Conservation (phyloP, 2,329 filamentous ascomycete genomes). For the Rugonectria rugulosa region DNA sequence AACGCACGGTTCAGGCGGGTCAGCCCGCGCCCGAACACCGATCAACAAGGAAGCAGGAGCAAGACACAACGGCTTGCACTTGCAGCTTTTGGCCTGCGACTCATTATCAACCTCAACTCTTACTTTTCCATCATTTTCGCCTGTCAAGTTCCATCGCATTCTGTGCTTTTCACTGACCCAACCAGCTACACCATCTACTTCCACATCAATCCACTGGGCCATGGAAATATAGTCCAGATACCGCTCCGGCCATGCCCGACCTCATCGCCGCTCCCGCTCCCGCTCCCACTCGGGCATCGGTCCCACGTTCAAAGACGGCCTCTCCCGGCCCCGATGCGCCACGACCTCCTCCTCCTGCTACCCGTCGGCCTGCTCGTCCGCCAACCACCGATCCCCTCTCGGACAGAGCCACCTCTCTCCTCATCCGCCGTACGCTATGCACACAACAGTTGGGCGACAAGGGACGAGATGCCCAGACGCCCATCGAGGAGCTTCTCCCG, state of each 20-base stretch:
- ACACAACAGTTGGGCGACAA: constrained; percentile 71
- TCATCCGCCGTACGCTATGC: constrained; percentile 86
- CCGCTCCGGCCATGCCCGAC: constrained; percentile 41
- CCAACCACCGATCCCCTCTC: constrained; percentile 63
- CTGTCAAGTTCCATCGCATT: background rate
- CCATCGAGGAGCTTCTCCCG: constrained; percentile 84
- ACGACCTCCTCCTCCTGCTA: constrained; percentile 36
- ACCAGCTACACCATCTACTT: constrained; percentile 1
- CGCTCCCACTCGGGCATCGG: constrained; percentile 30
- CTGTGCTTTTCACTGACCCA: constrained; percentile 9
- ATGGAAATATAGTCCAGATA: constrained; percentile 34
- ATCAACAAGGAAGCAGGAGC: constrained; percentile 24
- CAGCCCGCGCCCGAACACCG: constrained; percentile 36
- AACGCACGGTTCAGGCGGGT: constrained; percentile 41
- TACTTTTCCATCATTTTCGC: background rate
- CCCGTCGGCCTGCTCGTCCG: constrained; percentile 45
- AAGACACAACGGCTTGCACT: constrained; percentile 31
- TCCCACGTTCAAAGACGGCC: constrained; percentile 34
- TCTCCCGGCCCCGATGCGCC: constrained; percentile 34
- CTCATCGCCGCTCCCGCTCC: constrained; percentile 18
- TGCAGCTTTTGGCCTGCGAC: constrained; percentile 25
- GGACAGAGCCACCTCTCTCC: constrained; percentile 78
- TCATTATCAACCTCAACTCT: constrained; percentile 32
- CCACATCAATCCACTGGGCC: constrained; percentile 32
- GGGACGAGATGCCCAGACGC: constrained; percentile 54